phyloP scores from a whole-genome alignment of 768 basidiomycete species.

The Naganishia vaughanmartiniae region DNA sequence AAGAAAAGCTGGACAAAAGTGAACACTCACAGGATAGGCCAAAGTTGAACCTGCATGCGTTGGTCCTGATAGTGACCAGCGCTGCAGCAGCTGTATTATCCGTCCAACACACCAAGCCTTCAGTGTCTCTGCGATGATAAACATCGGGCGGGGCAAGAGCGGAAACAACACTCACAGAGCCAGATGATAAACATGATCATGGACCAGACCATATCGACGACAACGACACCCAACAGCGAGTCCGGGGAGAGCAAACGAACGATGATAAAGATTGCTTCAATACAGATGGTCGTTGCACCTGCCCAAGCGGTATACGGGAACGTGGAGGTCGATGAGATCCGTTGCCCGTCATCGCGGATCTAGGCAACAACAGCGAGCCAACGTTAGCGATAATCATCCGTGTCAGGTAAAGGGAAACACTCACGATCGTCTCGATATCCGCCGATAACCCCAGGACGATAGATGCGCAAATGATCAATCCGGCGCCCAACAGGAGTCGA shows the following conservation, averaged over 20 bases:
- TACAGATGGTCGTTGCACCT: background rate
- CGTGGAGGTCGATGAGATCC: background rate
- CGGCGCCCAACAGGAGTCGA: background rate
- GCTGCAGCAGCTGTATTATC: background rate
- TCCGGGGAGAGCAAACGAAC: background rate
- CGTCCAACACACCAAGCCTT: background rate
- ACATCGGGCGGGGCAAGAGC: background rate
- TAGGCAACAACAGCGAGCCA: background rate
- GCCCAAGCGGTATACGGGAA: constrained; percentile 7
- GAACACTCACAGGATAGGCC: background rate
- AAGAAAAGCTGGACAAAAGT: background rate
- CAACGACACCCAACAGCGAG: background rate
- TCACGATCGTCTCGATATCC: background rate
- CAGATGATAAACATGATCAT: constrained; percentile 1
- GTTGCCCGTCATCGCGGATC: background rate
- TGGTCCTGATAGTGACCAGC: background rate
- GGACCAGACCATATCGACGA: constrained; percentile 3
- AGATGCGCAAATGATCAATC: background rate
- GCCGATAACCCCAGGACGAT: background rate
- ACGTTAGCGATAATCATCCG: background rate
- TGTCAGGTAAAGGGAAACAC: background rate
- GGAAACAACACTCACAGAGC: constrained; percentile 7
- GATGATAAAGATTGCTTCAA: constrained; percentile 9
- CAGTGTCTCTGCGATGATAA: background rate
- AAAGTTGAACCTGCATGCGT: background rate